Conservation (phyloP, 2,329 filamentous ascomycete species). For the Curvularia spicifera region DNA sequence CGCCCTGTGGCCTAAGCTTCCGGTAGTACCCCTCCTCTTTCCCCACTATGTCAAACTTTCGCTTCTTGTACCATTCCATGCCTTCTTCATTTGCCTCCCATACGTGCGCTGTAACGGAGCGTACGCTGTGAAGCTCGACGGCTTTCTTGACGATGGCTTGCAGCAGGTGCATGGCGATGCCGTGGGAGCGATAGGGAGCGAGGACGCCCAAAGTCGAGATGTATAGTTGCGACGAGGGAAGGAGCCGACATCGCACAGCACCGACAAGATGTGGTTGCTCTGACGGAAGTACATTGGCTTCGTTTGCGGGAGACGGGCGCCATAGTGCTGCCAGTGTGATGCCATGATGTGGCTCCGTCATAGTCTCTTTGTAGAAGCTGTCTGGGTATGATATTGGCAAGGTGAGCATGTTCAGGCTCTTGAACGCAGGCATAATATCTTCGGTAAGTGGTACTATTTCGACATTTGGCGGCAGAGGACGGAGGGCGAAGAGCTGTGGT, state of each 20-base stretch:
- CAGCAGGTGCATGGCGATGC: slow-evolving; percentile 64
- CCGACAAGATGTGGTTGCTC: slow-evolving; percentile 51
- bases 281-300: slow-evolving; percentile 5
- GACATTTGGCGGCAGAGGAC: slow-evolving; percentile 56
- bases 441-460: slow-evolving; percentile 60
- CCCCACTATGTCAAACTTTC: slow-evolving; percentile 61
- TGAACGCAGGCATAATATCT: slow-evolving; percentile 62
- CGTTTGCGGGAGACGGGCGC: slow-evolving; percentile 43
- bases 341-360: slow-evolving; percentile 60
- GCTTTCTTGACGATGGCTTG: slow-evolving; percentile 54
- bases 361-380: slow-evolving; percentile 66
- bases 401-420: slow-evolving; percentile 63
- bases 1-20: slow-evolving; percentile 62
- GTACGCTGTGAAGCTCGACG: slow-evolving; percentile 58
- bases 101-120: slow-evolving; percentile 65
- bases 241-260: slow-evolving; percentile 56
- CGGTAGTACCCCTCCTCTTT: slow-evolving; percentile 65
- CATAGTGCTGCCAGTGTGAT: slow-evolving; percentile 67
- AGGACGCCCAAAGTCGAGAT: slow-evolving; percentile 67
- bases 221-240: slow-evolving; percentile 58
- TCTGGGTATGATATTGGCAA: slow-evolving; percentile 67
- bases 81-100: slow-evolving; percentile 68
- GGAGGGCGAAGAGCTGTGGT: slow-evolving; percentile 35
- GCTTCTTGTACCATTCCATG: slow-evolving; percentile 65
- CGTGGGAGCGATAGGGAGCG: slow-evolving; percentile 64